Evolutionary conservation across 352 stramenopile genomes (phyloP).

Genomic region (Phytopythium chamaehyphon): DNA sequence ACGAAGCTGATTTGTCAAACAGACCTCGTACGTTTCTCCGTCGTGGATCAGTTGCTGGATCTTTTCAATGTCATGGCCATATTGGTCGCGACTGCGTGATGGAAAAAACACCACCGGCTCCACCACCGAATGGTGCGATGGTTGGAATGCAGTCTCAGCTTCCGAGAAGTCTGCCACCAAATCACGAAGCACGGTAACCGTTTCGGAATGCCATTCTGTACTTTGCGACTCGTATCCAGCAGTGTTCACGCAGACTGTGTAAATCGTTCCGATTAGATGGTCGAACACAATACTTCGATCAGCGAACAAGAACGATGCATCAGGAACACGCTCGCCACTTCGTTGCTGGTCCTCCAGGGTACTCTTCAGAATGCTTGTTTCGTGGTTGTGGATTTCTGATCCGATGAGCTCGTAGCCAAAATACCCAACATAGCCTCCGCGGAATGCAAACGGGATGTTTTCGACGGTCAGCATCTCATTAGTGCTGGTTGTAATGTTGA

Average conservation of each 20-base stretch:
- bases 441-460: slow-evolving; percentile 69
- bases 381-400: slow-evolving; percentile 15
- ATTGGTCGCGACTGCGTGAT: slow-evolving; percentile 64
- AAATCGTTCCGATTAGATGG: slow-evolving; percentile 69
- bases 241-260: slow-evolving; percentile 61
- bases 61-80: slow-evolving; percentile 81
- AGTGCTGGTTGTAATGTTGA: neutral
- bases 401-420: slow-evolving; percentile 84
- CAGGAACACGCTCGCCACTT: slow-evolving; percentile 50
- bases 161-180: slow-evolving; percentile 11
- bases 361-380: slow-evolving; percentile 20
- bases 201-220: slow-evolving; percentile 18
- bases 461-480: too few species aligned
- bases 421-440: slow-evolving; percentile 85
- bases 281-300: slow-evolving; percentile 89
- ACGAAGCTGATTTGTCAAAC: slow-evolving; percentile 93
- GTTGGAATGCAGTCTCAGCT: neutral
- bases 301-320: slow-evolving; percentile 89
- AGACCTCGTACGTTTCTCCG: slow-evolving; percentile 96
- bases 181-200: slow-evolving; percentile 15
- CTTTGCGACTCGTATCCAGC: slow-evolving; percentile 2
- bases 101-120: slow-evolving; percentile 50
- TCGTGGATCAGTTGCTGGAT: slow-evolving; percentile 89
- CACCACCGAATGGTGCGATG: neutral
- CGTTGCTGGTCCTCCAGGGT: slow-evolving; percentile 19